These are phyloP conservation scores for Aureobasidium sp. DNA, from an alignment of 2,329 filamentous ascomycete species.

Conservation along the genomic window DNA sequence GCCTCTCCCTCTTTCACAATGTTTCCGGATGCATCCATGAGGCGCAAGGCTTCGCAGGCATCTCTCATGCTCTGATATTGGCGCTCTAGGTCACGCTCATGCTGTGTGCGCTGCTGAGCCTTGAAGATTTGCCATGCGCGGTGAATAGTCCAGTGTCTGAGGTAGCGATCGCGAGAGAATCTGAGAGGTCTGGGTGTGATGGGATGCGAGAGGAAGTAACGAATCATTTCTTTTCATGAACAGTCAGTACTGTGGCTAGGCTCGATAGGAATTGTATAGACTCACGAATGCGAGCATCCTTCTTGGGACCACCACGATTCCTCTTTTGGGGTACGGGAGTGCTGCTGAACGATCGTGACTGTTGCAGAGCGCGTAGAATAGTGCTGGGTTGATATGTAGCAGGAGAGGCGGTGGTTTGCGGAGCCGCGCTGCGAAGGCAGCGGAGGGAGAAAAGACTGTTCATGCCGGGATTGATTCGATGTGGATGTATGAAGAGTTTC, in stretches of 20 bases:
- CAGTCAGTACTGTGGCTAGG: not conserved
- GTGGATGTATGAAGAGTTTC: too few relatives aligned
- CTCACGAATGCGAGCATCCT: slow-evolving; percentile 30
- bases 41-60: slow-evolving; percentile 76
- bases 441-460: slow-evolving; percentile 37
- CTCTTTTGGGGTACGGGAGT: slow-evolving; percentile 31
- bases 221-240: slow-evolving; percentile 48
- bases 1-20: slow-evolving; percentile 28
- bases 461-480: slow-evolving; percentile 24
- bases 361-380: slow-evolving; percentile 15
- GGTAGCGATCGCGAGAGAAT: slow-evolving; percentile 76
- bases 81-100: slow-evolving; percentile 65
- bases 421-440: slow-evolving; percentile 12
- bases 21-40: slow-evolving; percentile 39
- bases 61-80: slow-evolving; percentile 74
- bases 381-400: not conserved
- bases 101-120: slow-evolving; percentile 56
- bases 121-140: slow-evolving; percentile 84
- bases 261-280: not conserved
- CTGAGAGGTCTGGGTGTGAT: slow-evolving; percentile 69
- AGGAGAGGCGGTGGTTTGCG: not conserved
- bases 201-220: slow-evolving; percentile 64
- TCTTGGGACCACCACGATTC: slow-evolving; percentile 26
- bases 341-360: slow-evolving; percentile 29
- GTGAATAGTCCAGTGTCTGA: slow-evolving; percentile 98